A percentile compares a stretch with the other conserved stretches of the same genome.
phyloP scores from a whole-genome alignment of 2,329 filamentous ascomycete genomes.

The Cryphonectria carpinicola region DNA sequence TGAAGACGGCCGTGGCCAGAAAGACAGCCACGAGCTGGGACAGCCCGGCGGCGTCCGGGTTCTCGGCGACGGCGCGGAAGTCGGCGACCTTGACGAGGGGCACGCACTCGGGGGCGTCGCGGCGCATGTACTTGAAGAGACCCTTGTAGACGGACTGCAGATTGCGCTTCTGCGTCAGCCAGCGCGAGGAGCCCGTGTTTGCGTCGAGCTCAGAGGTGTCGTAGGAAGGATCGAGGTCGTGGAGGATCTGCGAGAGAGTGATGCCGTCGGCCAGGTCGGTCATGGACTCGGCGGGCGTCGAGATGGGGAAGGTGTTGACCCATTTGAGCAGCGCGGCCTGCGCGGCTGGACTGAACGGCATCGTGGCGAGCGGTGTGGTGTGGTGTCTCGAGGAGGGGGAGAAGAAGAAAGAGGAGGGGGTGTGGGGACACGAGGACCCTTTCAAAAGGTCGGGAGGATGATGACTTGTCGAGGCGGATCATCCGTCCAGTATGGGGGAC shows the following conservation, averaged over 20 bases:
- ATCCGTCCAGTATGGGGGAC: background rate
- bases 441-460: background rate
- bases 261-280: slow-evolving; percentile 58
- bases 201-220: slow-evolving; percentile 57
- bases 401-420: background rate
- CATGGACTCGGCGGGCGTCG: slow-evolving; percentile 51
- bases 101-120: slow-evolving; percentile 54
- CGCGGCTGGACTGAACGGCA: slow-evolving; percentile 49
- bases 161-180: slow-evolving; percentile 77
- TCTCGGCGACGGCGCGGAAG: slow-evolving; percentile 61
- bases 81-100: slow-evolving; percentile 57
- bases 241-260: slow-evolving; percentile 58
- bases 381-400: background rate
- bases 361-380: slow-evolving; percentile 31
- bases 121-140: slow-evolving; percentile 74
- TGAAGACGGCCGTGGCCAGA: slow-evolving; percentile 37
- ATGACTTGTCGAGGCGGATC: background rate
- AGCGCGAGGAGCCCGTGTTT: slow-evolving; percentile 46
- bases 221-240: slow-evolving; percentile 62
- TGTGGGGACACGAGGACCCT: background rate
- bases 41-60: slow-evolving; percentile 58
- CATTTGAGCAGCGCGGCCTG: slow-evolving; percentile 62
- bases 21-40: slow-evolving; percentile 46
- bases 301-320: slow-evolving; percentile 53
- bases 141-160: slow-evolving; percentile 89